A percentile compares a stretch with the other conserved stretches of the same genome.
These are phyloP conservation scores for Fistulinella prunicolor DNA, from an alignment of 768 basidiomycete genomes.

Conservation along the genomic window DNA sequence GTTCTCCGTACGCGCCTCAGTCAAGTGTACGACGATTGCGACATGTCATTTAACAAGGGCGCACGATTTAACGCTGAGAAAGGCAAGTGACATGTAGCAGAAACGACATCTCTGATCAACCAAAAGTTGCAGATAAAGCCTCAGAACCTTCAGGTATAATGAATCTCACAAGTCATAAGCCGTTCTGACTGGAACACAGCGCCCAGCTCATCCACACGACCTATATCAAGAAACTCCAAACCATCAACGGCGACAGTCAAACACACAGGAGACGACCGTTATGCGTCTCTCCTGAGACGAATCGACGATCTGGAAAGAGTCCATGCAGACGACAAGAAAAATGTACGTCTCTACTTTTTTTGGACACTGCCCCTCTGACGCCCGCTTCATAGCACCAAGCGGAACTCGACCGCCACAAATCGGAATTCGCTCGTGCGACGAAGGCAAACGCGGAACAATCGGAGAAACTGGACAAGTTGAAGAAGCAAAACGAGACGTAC, in stretches of 20 bases:
- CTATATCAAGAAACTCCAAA: conserved; percentile 27
- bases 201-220: conserved; percentile 32
- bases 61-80: conserved; percentile 31
- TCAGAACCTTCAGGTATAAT: conserved; percentile 41
- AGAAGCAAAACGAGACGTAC: conserved; percentile 55
- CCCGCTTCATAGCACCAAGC: conserved; percentile 47
- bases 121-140: conserved; percentile 29
- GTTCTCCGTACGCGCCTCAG: conserved; percentile 5
- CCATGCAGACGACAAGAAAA: conserved; percentile 65
- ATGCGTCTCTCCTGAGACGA: conserved; percentile 55
- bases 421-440: conserved; percentile 50
- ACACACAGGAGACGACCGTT: conserved; percentile 40
- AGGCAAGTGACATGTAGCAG: conserved; percentile 3
- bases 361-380: background rate
- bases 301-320: conserved; percentile 61
- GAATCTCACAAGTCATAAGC: background rate
- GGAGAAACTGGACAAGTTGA: conserved; percentile 58
- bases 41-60: conserved; percentile 46
- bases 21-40: background rate
- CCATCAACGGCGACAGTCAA: conserved; percentile 17
- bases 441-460: conserved; percentile 47
- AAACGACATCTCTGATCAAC: background rate
- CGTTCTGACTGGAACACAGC: conserved; percentile 24
- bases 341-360: conserved; percentile 37
- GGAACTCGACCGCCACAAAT: conserved; percentile 57